A percentile compares a stretch with the other conserved stretches of the same genome.
phyloP scores from a whole-genome alignment of 75 land plant species.

The Picea sitchensis region DNA sequence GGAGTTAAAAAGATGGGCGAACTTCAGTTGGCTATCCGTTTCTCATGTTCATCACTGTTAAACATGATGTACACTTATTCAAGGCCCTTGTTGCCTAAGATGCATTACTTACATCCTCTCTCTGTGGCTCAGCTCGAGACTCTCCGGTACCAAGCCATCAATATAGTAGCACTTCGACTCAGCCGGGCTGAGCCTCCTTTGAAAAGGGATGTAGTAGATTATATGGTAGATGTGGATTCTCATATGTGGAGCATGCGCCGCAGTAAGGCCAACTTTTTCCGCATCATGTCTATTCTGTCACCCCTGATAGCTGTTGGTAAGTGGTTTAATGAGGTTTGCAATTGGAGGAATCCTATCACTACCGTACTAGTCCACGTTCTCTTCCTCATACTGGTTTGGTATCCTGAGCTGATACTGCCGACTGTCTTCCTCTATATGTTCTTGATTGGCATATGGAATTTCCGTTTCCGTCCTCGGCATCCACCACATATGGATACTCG shows the following conservation, averaged over 20 bases:
- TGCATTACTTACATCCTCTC: slow-evolving; percentile 69
- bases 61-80: slow-evolving; percentile 61
- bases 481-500: slow-evolving; percentile 93
- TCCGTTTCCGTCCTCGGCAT: slow-evolving; percentile 57
- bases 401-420: slow-evolving; percentile 76
- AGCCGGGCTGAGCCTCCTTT: slow-evolving; percentile 73
- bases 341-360: slow-evolving; percentile 79
- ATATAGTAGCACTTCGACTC: slow-evolving; percentile 54
- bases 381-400: slow-evolving; percentile 68
- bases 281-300: slow-evolving; percentile 60
- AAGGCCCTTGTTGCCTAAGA: slow-evolving; percentile 63
- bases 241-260: slow-evolving; percentile 79
- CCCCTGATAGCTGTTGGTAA: slow-evolving; percentile 61
- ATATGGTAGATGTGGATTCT: slow-evolving; percentile 74
- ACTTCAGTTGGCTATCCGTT: slow-evolving; percentile 63
- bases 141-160: slow-evolving; percentile 60
- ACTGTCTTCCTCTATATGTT: slow-evolving; percentile 88
- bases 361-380: slow-evolving; percentile 77
- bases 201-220: slow-evolving; percentile 66
- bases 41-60: slow-evolving; percentile 51
- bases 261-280: slow-evolving; percentile 71
- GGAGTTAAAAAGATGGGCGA: slow-evolving; percentile 89
- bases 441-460: slow-evolving; percentile 87
- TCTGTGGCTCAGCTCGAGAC: slow-evolving; percentile 50
- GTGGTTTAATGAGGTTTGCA: slow-evolving; percentile 72